Conservation (phyloP, 2,329 filamentous ascomycete genomes). For the Fusarium falciforme region DNA sequence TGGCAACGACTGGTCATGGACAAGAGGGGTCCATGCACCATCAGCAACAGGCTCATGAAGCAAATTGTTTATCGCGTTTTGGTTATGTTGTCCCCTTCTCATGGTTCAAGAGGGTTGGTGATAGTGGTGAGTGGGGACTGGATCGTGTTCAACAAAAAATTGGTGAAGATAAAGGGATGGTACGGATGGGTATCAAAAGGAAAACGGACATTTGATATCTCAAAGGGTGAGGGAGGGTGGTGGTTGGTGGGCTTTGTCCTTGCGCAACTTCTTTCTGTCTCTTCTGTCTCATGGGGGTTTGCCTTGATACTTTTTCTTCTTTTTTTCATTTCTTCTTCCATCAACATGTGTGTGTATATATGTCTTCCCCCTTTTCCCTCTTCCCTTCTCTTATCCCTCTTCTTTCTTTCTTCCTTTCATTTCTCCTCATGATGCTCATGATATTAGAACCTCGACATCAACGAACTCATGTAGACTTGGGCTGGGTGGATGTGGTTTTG, state of each 20-base stretch:
- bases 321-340: constrained; percentile 3
- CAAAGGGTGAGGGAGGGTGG: not conserved
- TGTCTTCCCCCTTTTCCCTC: not conserved
- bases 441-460: constrained; percentile 13
- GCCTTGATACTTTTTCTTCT: not conserved
- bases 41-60: not conserved
- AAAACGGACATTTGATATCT: not conserved
- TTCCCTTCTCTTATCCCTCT: not conserved
- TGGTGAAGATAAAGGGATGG: not conserved
- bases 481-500: not conserved
- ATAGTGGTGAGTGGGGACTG: not conserved
- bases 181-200: not conserved
- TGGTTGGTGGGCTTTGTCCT: constrained; percentile 10
- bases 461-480: constrained; percentile 9
- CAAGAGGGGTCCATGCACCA: not conserved
- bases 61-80: constrained; percentile 1
- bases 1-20: not conserved
- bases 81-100: not conserved
- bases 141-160: not conserved
- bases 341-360: constrained; percentile 3
- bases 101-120: not conserved
- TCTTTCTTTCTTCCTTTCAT: constrained; percentile 4
- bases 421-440: constrained; percentile 15
- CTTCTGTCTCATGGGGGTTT: not conserved
- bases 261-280: not conserved